Conservation (phyloP, 352 stramenopile species). For the Phytophthora sansomeana region DNA sequence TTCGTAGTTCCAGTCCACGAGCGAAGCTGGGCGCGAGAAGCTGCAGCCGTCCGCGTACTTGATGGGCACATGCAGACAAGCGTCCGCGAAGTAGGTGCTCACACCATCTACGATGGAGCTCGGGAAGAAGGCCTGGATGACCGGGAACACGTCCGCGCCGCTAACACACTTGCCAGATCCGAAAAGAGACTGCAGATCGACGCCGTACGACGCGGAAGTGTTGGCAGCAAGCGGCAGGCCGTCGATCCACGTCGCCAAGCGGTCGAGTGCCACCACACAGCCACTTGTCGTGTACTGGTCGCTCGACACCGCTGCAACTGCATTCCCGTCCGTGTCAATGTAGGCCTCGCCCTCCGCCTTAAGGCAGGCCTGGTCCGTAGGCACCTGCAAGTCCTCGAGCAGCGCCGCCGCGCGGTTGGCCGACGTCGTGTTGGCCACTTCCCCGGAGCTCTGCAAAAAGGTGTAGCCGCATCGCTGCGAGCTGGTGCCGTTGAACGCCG, state of each 20-base stretch:
- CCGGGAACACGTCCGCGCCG: constrained; percentile 50
- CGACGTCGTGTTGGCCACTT: constrained; percentile 44
- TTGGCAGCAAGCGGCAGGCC: constrained; percentile 44
- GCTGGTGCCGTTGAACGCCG: constrained; percentile 43
- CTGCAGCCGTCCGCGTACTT: constrained; percentile 62
- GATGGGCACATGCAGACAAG: constrained; percentile 60
- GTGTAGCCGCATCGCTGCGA: constrained; percentile 66
- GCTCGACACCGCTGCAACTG: constrained; percentile 28
- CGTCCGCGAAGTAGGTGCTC: constrained; percentile 45
- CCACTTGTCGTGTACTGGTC: constrained; percentile 43
- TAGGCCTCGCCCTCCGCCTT: constrained; percentile 59
- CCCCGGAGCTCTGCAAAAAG: constrained; percentile 44
- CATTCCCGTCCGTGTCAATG: constrained; percentile 45
- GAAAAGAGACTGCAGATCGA: constrained; percentile 55
- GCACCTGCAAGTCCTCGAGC: constrained; percentile 56
- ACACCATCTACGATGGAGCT: constrained; percentile 36
- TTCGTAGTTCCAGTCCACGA: constrained; percentile 64
- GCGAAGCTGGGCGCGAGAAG: constrained; percentile 51
- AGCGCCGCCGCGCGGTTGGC: constrained; percentile 46
- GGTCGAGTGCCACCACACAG: constrained; percentile 60
- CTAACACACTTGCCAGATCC: constrained; percentile 45
- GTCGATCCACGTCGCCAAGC: constrained; percentile 54
- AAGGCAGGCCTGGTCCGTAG: constrained; percentile 60
- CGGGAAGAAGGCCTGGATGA: constrained; percentile 49
- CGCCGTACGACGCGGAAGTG: constrained; percentile 32